Conservation (phyloP, 2,329 filamentous ascomycete species). For the Colletotrichum tanaceti region DNA sequence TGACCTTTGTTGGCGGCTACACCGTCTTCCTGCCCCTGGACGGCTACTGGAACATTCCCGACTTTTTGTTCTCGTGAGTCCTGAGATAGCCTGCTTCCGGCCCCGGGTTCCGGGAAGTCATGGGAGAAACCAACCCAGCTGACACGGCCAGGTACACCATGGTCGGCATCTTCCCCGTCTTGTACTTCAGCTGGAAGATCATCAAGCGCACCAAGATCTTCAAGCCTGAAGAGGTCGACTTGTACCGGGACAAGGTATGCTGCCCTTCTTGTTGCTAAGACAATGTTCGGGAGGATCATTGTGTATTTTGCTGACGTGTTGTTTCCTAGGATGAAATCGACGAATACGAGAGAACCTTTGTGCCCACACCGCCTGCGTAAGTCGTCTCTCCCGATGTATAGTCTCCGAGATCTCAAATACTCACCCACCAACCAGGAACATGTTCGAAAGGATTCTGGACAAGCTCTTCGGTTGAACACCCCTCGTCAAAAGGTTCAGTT, state of each 20-base stretch:
- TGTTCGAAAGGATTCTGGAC: constrained; percentile 23
- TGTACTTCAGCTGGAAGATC: constrained; percentile 80
- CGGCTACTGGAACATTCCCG: constrained; percentile 73
- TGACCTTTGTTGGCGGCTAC: constrained; percentile 82
- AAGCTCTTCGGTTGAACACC: constrained; percentile 25
- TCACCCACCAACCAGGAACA: constrained; percentile 12
- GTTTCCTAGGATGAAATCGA: constrained; percentile 68
- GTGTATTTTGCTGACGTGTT: too few species aligned
- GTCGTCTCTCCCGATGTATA: constrained; percentile 40
- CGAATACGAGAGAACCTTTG: constrained; percentile 72
- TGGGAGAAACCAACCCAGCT: not conserved
- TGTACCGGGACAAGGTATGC: constrained; percentile 64
- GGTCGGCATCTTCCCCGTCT: constrained; percentile 75
- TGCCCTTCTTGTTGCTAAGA: not conserved
- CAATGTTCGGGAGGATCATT: too few species aligned
- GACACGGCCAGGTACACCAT: constrained; percentile 67
- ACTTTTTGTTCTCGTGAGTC: constrained; percentile 77
- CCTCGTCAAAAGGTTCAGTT: not conserved
- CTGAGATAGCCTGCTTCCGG: not conserved
- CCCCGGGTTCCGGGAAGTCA: not conserved
- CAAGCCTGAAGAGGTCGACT: constrained; percentile 70
- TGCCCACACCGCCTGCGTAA: constrained; percentile 65
- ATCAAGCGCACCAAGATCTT: constrained; percentile 70
- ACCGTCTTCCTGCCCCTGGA: constrained; percentile 74
- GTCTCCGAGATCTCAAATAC: not conserved